These are phyloP conservation scores for Hawksworthiomyces lignivorus DNA, from an alignment of 2,329 filamentous ascomycete genomes.

Conservation along the genomic window DNA sequence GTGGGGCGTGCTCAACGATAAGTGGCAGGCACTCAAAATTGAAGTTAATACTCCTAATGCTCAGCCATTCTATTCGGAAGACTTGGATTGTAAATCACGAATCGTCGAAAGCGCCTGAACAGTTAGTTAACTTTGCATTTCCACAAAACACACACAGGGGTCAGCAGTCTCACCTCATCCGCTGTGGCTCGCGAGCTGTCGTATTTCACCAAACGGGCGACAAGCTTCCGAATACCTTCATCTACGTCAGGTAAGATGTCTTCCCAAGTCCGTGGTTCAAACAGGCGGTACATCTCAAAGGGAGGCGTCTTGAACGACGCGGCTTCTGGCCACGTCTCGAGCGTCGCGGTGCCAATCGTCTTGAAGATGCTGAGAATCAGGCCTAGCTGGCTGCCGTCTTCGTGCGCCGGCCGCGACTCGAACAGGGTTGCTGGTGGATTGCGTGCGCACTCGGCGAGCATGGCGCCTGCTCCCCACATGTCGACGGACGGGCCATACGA, in stretches of 20 bases:
- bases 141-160: no score
- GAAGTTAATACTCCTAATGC: no score
- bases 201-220: constrained; percentile 62
- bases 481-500: constrained; percentile 68
- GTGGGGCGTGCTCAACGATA: no score
- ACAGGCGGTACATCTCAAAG: constrained; percentile 82
- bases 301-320: constrained; percentile 61
- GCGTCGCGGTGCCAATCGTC: constrained; percentile 77
- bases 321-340: constrained; percentile 78
- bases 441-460: constrained; percentile 67
- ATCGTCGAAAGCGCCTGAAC: constrained; percentile 1
- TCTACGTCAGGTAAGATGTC: constrained; percentile 58
- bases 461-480: constrained; percentile 81
- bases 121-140: background rate
- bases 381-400: constrained; percentile 85
- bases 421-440: constrained; percentile 60
- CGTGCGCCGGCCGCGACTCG: constrained; percentile 61
- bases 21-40: background rate
- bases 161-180: constrained; percentile 45
- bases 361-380: constrained; percentile 90
- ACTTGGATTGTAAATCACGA: no score
- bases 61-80: no score
- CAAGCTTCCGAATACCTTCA: constrained; percentile 53
- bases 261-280: constrained; percentile 60
- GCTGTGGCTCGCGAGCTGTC: constrained; percentile 64